Percentiles rank a stretch among this genome's conserved stretches.
phyloP scores from a whole-genome alignment of 2,329 filamentous ascomycete species.

The Ramularia endophylla region DNA sequence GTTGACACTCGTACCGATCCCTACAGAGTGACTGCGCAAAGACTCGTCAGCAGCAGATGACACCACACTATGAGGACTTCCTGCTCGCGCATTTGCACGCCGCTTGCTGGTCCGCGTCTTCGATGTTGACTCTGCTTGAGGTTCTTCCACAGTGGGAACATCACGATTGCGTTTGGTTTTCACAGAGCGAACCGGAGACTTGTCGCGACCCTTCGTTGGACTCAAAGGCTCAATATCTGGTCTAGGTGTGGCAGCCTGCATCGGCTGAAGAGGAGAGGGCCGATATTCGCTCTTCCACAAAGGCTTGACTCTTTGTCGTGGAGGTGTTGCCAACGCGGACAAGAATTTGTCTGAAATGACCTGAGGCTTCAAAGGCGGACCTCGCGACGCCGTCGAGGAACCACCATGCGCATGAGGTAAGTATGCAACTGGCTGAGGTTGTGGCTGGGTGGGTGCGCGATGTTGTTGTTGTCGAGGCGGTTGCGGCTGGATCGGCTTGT shows the following conservation, averaged over 20 bases:
- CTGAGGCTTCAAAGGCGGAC: conserved; percentile 12
- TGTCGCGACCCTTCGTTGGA: conserved; percentile 25
- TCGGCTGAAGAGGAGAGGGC: conserved; percentile 15
- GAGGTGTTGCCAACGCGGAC: conserved; percentile 25
- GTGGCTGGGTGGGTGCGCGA: conserved; percentile 10
- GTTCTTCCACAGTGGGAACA: conserved; percentile 12
- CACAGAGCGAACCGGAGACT: conserved; percentile 10
- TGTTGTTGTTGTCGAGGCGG: conserved; percentile 10
- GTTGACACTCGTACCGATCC: conserved; percentile 40
- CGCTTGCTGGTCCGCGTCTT: conserved; percentile 12
- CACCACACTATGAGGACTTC: conserved; percentile 35
- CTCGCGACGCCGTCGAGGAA: conserved; percentile 22
- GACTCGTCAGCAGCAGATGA: conserved; percentile 44
- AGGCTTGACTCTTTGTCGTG: conserved; percentile 13
- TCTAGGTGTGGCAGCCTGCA: conserved; percentile 16
- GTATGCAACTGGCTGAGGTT: conserved; percentile 10
- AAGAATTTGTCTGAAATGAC: conserved; percentile 22
- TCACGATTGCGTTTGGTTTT: conserved; percentile 11
- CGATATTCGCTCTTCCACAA: conserved; percentile 28
- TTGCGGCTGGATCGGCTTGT: conserved; percentile 18
- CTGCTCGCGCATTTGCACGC: conserved; percentile 13
- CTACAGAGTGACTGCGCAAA: conserved; percentile 42
- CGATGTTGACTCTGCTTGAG: conserved; percentile 9
- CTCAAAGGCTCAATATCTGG: conserved; percentile 31
- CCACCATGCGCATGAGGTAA: conserved; percentile 12